Conservation (phyloP, 345 rosid genomes). For the Toxicodendron radicans region DNA sequence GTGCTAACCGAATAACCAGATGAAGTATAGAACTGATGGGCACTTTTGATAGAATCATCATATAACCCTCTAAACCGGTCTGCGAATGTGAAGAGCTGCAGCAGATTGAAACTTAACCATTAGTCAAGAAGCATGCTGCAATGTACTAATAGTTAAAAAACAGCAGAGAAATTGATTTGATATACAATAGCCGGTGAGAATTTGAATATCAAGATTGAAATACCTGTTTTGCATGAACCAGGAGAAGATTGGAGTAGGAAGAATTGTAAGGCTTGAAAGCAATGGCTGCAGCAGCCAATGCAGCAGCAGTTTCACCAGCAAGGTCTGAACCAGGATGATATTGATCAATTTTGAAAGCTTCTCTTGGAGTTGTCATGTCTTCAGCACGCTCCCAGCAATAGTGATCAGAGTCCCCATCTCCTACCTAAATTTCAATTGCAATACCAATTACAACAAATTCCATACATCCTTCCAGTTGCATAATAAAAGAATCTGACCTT, state of each 20-base stretch:
- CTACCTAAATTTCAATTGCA: slow-evolving; percentile 42
- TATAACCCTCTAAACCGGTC: slow-evolving; percentile 61
- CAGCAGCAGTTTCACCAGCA: slow-evolving; percentile 83
- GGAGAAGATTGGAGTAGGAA: slow-evolving; percentile 63
- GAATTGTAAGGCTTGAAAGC: slow-evolving; percentile 82
- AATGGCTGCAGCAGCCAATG: slow-evolving; percentile 74
- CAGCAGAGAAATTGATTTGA: no score
- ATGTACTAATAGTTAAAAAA: no score
- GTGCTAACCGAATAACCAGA: slow-evolving; percentile 50
- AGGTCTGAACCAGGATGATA: slow-evolving; percentile 79
- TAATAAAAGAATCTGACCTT: no score
- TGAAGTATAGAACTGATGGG: slow-evolving; percentile 56
- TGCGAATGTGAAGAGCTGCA: slow-evolving; percentile 67
- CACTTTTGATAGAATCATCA: slow-evolving; percentile 53
- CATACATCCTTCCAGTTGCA: not conserved
- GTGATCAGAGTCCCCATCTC: slow-evolving; percentile 85
- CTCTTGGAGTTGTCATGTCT: slow-evolving; percentile 88
- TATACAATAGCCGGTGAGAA: no score
- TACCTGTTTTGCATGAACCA: slow-evolving; percentile 76
- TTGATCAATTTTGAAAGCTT: slow-evolving; percentile 66
- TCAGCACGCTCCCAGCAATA: slow-evolving; percentile 87
- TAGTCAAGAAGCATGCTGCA: not conserved
- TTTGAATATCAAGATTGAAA: not conserved
- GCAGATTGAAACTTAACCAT: not conserved
- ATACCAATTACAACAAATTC: not conserved